Evolutionary conservation across 2,329 filamentous ascomycete genomes (phyloP).

Genomic region (Westerdykella ornata): DNA sequence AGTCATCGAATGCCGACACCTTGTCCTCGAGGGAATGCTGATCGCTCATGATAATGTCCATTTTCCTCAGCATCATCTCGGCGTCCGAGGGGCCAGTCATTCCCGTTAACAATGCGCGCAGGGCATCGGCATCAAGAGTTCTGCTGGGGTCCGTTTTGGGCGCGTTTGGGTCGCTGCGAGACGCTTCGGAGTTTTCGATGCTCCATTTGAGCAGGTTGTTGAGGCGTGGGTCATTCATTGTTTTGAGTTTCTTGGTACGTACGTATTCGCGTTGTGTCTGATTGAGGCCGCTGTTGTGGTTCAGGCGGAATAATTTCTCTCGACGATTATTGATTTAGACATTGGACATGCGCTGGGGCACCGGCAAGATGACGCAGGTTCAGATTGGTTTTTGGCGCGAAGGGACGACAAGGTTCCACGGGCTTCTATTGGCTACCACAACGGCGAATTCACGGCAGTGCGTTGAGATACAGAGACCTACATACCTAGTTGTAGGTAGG

Average conservation of each 20-base stretch:
- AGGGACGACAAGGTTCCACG: conserved; percentile 11
- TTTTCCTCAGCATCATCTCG: conserved; percentile 80
- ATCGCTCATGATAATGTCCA: conserved; percentile 64
- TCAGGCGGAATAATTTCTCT: background rate
- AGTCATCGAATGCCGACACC: conserved; percentile 22
- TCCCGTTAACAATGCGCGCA: conserved; percentile 65
- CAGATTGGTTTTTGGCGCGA: conserved; percentile 5
- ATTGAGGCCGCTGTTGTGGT: background rate
- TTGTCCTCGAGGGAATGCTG: conserved; percentile 51
- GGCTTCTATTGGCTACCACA: conserved; percentile 12
- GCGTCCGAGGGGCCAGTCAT: conserved; percentile 57
- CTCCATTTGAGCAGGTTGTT: conserved; percentile 78
- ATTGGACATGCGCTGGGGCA: background rate
- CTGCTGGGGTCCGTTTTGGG: conserved; percentile 32
- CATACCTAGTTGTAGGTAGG: no score
- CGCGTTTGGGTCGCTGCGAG: conserved; percentile 30
- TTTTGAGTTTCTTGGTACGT: conserved; percentile 1
- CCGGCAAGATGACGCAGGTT: conserved; percentile 11
- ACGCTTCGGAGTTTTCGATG: conserved; percentile 54
- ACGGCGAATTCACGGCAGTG: background rate
- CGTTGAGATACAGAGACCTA: no score
- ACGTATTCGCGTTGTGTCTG: background rate
- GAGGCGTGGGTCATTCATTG: conserved; percentile 55
- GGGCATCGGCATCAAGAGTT: conserved; percentile 61
- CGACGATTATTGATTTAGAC: conserved; percentile 13